These are phyloP conservation scores for Lichenothelia convexa DNA, from an alignment of 495 filamentous ascomycete species.

Conservation along the genomic window DNA sequence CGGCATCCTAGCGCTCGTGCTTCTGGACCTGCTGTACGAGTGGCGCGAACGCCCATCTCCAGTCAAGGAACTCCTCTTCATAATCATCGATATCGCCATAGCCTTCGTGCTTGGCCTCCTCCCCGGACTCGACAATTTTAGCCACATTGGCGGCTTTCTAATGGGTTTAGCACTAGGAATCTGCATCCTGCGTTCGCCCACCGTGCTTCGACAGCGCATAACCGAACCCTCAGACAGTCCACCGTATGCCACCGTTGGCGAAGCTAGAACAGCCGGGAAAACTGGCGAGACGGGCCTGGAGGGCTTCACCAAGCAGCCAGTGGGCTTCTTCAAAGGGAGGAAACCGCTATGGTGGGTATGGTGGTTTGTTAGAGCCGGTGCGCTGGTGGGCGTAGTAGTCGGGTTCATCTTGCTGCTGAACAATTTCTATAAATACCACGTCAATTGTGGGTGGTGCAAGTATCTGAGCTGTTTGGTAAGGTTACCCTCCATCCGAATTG, in stretches of 20 bases:
- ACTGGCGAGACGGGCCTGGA: constrained; percentile 18
- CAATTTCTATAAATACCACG: constrained; percentile 71
- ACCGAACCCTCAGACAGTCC: constrained; percentile 38
- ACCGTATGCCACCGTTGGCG: constrained; percentile 27
- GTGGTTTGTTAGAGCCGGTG: constrained; percentile 75
- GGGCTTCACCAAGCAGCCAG: constrained; percentile 46
- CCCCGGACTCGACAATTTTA: constrained; percentile 90
- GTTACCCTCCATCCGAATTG: too few species aligned
- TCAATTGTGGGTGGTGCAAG: constrained; percentile 75
- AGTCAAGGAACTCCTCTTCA: constrained; percentile 62
- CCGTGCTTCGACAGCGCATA: constrained; percentile 56
- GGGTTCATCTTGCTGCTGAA: constrained; percentile 70
- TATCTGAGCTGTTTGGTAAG: constrained; percentile 82
- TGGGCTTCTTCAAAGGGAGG: constrained; percentile 77
- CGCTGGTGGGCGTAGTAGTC: constrained; percentile 58
- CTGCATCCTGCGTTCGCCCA: constrained; percentile 72
- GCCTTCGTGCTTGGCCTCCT: constrained; percentile 86
- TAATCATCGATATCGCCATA: constrained; percentile 66
- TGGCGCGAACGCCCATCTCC: constrained; percentile 64
- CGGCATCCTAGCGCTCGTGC: constrained; percentile 68
- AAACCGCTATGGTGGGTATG: constrained; percentile 93
- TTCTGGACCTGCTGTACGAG: constrained; percentile 82
- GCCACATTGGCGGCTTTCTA: constrained; percentile 87
- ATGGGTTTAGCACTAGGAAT: constrained; percentile 81
- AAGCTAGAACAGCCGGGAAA: neutral